Percentiles rank a stretch among this genome's conserved stretches.
phyloP scores from a whole-genome alignment of 805 yeast species.

The Wickerhamiella siamensis region DNA sequence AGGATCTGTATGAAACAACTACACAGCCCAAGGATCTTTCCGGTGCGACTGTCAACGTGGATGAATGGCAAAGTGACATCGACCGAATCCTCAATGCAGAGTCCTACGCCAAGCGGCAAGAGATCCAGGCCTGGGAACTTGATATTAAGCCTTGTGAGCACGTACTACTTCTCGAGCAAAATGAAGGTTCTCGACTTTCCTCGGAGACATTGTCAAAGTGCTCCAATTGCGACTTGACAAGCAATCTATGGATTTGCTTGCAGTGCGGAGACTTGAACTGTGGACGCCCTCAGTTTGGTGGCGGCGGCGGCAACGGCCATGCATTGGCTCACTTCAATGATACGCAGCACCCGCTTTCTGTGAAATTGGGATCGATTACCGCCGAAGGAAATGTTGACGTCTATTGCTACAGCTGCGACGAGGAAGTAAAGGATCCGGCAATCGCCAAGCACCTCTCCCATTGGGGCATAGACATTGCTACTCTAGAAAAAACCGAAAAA shows the following conservation, averaged over 20 bases:
- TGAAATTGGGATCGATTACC: conserved; percentile 79
- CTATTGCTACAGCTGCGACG: conserved; percentile 79
- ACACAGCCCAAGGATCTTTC: conserved; percentile 30
- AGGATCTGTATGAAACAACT: conserved; percentile 40
- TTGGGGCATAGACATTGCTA: conserved; percentile 52
- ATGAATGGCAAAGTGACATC: conserved; percentile 25
- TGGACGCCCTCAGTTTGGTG: conserved; percentile 90
- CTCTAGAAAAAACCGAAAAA: conserved; percentile 64
- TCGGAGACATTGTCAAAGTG: conserved; percentile 21
- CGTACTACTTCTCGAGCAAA: conserved; percentile 40
- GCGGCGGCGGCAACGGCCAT: conserved; percentile 86
- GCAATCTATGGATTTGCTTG: conserved; percentile 85
- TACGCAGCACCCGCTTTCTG: conserved; percentile 63
- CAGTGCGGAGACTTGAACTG: conserved; percentile 88
- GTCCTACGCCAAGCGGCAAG: conserved; percentile 47
- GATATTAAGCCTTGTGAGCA: conserved; percentile 74
- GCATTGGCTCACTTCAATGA: conserved; percentile 58
- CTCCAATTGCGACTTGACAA: conserved; percentile 34
- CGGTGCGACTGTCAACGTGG: conserved; percentile 21
- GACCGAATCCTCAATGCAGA: conserved; percentile 39
- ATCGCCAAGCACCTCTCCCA: conserved; percentile 34
- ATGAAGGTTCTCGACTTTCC: conserved; percentile 4
- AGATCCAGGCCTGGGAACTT: conserved; percentile 83
- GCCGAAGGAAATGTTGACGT: conserved; percentile 62
- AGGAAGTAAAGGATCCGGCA: conserved; percentile 67